Conservation (phyloP, 768 basidiomycete genomes). For the Pholiota conissans region DNA sequence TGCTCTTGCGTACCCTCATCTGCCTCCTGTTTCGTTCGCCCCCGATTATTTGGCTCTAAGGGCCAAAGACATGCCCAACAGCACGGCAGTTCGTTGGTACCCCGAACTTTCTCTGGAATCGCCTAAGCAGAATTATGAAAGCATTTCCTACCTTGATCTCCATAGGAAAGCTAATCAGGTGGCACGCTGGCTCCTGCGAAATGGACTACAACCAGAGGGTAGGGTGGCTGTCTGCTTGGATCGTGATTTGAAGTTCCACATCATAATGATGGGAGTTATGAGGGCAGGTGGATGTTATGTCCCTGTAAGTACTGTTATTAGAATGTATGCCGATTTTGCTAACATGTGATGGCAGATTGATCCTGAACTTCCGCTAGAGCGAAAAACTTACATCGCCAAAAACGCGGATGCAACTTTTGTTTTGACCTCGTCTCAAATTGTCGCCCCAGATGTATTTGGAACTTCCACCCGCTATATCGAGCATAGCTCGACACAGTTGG, state of each 20-base stretch:
- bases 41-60: constrained; percentile 29
- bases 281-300: constrained; percentile 54
- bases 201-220: constrained; percentile 36
- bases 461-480: constrained; percentile 24
- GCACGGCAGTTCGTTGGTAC: constrained; percentile 30
- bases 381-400: constrained; percentile 43
- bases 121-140: constrained; percentile 17
- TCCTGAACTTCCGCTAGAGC: constrained; percentile 46
- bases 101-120: constrained; percentile 25
- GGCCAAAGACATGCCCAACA: constrained; percentile 23
- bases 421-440: constrained; percentile 28
- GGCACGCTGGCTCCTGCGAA: constrained; percentile 39
- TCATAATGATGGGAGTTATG: constrained; percentile 42
- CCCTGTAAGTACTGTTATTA: constrained; percentile 32
- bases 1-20: constrained; percentile 22
- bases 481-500: constrained; percentile 20
- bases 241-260: constrained; percentile 41
- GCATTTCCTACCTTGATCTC: constrained; percentile 36
- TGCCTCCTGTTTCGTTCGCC: constrained; percentile 21
- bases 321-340: background rate
- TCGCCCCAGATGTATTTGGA: constrained; percentile 23
- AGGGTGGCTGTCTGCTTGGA: constrained; percentile 46
- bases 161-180: constrained; percentile 37
- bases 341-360: constrained; percentile 39
- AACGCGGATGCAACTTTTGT: constrained; percentile 43